Conservation (phyloP, 2,329 filamentous ascomycete genomes). For the Herpotrichia juniperi region DNA sequence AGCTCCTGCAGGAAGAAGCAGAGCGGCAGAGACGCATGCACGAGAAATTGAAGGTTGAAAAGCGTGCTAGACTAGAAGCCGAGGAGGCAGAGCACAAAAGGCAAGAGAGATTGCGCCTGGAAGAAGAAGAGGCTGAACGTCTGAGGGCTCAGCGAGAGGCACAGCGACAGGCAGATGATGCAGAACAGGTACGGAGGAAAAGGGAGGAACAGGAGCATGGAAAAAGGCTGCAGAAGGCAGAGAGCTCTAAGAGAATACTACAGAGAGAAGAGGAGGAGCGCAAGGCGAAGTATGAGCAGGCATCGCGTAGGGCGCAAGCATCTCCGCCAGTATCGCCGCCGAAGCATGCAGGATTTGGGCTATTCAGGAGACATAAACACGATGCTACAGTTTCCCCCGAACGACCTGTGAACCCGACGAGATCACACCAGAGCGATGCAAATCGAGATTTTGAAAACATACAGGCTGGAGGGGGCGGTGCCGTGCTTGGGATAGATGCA, state of each 20-base stretch:
- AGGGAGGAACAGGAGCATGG: slow-evolving; percentile 40
- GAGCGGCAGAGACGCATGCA: slow-evolving; percentile 21
- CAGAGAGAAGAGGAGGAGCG: slow-evolving; percentile 39
- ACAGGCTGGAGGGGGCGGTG: slow-evolving; percentile 52
- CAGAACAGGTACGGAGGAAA: slow-evolving; percentile 31
- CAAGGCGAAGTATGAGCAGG: slow-evolving; percentile 30
- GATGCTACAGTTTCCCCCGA: slow-evolving; percentile 31
- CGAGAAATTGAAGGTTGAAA: slow-evolving; percentile 38
- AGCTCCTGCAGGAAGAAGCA: slow-evolving; percentile 33
- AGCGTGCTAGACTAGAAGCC: slow-evolving; percentile 34
- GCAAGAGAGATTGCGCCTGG: slow-evolving; percentile 28
- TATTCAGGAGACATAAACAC: slow-evolving; percentile 43
- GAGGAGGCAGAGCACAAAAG: slow-evolving; percentile 36
- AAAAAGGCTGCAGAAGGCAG: slow-evolving; percentile 37
- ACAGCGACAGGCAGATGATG: slow-evolving; percentile 34
- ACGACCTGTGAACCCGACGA: slow-evolving; percentile 19
- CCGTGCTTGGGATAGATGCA: slow-evolving; percentile 69
- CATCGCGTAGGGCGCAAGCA: slow-evolving; percentile 22
- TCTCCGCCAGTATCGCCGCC: slow-evolving; percentile 36
- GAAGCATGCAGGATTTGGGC: slow-evolving; percentile 37
- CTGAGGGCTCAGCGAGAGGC: slow-evolving; percentile 15
- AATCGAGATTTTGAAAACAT: slow-evolving; percentile 42
- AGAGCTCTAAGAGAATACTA: slow-evolving; percentile 29
- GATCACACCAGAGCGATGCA: slow-evolving; percentile 31
- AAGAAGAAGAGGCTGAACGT: slow-evolving; percentile 38